A percentile compares a stretch with the other conserved stretches of the same genome.
Conservation (phyloP, 805 yeast species). For the Candida caryicola region DNA sequence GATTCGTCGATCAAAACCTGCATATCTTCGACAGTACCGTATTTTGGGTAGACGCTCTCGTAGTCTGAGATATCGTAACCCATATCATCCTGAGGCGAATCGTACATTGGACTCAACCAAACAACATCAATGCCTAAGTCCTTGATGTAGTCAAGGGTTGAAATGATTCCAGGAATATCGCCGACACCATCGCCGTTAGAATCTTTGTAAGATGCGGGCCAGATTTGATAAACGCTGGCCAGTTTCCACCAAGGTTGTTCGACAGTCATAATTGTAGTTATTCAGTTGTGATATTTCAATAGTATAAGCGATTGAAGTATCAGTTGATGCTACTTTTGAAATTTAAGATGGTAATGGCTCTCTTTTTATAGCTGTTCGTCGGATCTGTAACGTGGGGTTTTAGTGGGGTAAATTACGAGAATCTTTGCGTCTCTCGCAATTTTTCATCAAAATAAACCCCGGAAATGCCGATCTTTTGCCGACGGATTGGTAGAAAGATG, state of each 20-base stretch:
- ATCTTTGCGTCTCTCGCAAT: too few relatives aligned
- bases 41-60: slow-evolving; percentile 48
- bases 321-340: too few relatives aligned
- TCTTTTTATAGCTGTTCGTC: too few relatives aligned
- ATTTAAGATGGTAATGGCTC: too few relatives aligned
- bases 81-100: slow-evolving; percentile 61
- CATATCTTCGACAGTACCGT: slow-evolving; percentile 55
- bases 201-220: slow-evolving; percentile 61
- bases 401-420: too few relatives aligned
- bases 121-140: slow-evolving; percentile 48
- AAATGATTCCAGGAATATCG: slow-evolving; percentile 53
- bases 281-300: too few relatives aligned
- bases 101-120: slow-evolving; percentile 59
- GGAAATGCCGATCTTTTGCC: too few relatives aligned
- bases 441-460: too few relatives aligned
- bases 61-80: slow-evolving; percentile 61
- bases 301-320: too few relatives aligned
- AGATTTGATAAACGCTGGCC: slow-evolving; percentile 54
- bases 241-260: slow-evolving; percentile 52
- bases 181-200: slow-evolving; percentile 60
- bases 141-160: slow-evolving; percentile 50
- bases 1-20: slow-evolving; percentile 44
- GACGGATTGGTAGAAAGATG: too few relatives aligned
- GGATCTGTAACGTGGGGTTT: too few relatives aligned
- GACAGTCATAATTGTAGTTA: slow-evolving; percentile 14